Conservation (phyloP, 129 eudicot species). For the Deinandra increscens region DNA sequence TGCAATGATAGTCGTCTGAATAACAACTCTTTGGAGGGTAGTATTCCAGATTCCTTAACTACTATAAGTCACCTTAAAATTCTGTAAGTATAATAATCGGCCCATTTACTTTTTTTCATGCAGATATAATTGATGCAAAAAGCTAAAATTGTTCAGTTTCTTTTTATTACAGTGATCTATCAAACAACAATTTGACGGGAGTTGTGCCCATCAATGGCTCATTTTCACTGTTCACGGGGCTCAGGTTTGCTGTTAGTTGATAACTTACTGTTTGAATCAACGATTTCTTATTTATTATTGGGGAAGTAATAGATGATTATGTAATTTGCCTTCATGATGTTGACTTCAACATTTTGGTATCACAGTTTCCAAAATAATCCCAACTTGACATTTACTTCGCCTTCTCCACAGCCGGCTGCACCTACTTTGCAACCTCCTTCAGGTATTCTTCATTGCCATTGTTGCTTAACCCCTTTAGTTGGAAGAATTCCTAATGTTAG, state of each 20-base stretch:
- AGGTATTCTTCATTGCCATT: constrained; percentile 37
- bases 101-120: constrained; percentile 1
- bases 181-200: constrained; percentile 55
- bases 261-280: neutral
- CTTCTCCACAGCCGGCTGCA: constrained; percentile 52
- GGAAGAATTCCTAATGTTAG: neutral
- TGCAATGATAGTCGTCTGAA: constrained; percentile 72
- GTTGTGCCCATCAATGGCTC: constrained; percentile 66
- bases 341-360: constrained; percentile 15
- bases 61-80: constrained; percentile 50
- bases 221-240: constrained; percentile 58
- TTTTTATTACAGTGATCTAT: constrained; percentile 61
- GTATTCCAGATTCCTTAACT: constrained; percentile 61
- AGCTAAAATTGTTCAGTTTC: neutral
- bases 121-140: neutral
- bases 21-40: constrained; percentile 63
- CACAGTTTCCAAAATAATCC: constrained; percentile 58
- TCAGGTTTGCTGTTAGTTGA: constrained; percentile 49
- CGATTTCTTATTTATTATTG: neutral
- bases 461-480: neutral
- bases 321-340: neutral
- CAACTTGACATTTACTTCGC: constrained; percentile 36
- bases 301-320: neutral
- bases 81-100: constrained; percentile 51
- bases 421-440: constrained; percentile 33